Base-by-base conservation (phyloP, 257 asterid genomes). In the Solanum tacnaense region DNA sequence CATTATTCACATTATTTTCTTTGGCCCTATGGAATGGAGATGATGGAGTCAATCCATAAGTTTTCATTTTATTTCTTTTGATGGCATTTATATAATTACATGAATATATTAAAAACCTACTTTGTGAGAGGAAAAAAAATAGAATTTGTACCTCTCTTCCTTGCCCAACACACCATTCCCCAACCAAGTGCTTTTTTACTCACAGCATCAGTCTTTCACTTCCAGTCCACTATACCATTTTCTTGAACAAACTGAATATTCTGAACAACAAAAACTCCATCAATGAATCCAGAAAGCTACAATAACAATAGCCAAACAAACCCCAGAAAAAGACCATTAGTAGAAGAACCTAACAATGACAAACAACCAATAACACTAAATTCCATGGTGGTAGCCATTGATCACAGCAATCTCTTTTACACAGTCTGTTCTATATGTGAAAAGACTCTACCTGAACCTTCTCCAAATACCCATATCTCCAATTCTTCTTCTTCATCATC, bases 361-460 rank as follows among this genome's bases (percentile, higher is more conserved):
- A 93, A 91, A 67, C 87, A 83, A 11, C 95, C 98, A 88, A 70
- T 91, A 39, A 73, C 94, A 13, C 32, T 91, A 31, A 35, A 87
- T n/a, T 93, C 97, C 93, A 87, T 96, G 9, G 90, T 95, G 68
- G 98, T 94, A 62, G 94, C 95, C 34, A 72, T 96, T 38, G 98
- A 95, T 91, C 93, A 94, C 90, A 68, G 91, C 36, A 87, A 74
- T 78, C 88, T 95, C 18, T 90, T 62, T 62, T 95, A 96, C 92
- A 93, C 92, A 85, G 98, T 92, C 21, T 95, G 98, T 90, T 91
- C 94, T 31, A 84, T 87, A 68, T 96, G 99, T 88, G 99, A 95
- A 87, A 94, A 23, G 46, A 88, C 93, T 84, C 93, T 94, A 58
- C 91, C 98, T 6, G 94, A 95, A 16, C 73, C 86, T 35, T 20